Base-by-base conservation (phyloP, 176 grass and related monocot species). In the Zoysia pacifica region DNA sequence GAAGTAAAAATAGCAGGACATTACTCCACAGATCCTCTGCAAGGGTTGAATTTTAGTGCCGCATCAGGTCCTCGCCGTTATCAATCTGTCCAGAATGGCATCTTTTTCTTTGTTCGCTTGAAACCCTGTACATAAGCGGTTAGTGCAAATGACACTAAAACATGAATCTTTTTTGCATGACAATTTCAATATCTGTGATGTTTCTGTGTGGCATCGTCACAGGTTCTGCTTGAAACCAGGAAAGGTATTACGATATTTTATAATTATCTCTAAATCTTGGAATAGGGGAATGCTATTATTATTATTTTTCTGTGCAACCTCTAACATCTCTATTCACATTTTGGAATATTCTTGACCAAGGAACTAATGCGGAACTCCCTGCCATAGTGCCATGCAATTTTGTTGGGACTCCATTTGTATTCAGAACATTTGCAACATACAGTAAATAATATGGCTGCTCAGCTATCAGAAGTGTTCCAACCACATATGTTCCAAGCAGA, bases 91-190 rank as follows among this genome's bases (percentile, higher is more conserved):
- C 85, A 58, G 64, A 51, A 79, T 12, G 80, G 69, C 82, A 79
- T 11, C 52, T 83, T 79, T 59, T 6, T 60, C 18, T 77, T 73
- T 11, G 59, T 84, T 40, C 67, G 69, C 80, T 80, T 84, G 56
- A 89, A 89, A 48, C 70, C 70, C 87, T 89, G 81, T 2, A 20
- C 18, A 70, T 2, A 69, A 43, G 7, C 41, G 56, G 41, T 89
- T 49, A 89, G 60, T 71, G 35, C 16, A 64, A 61, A 15, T 61
- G 11, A 36, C 14, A 6, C 48, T 7, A 7, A 77, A 84, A 74
- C 63, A 88, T 10, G 16, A 11, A 50, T 39, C 3, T n/a, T 6
- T 6, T 46, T 13, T 48, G 2, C 7, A 55, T 38, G 7, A 11
- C 60, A 37, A 14, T 38, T 72, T 11, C 51, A 11, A 73, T 56